Evolutionary conservation across 768 basidiomycete genomes (phyloP).

Genomic region (Auriculariales sp.): DNA sequence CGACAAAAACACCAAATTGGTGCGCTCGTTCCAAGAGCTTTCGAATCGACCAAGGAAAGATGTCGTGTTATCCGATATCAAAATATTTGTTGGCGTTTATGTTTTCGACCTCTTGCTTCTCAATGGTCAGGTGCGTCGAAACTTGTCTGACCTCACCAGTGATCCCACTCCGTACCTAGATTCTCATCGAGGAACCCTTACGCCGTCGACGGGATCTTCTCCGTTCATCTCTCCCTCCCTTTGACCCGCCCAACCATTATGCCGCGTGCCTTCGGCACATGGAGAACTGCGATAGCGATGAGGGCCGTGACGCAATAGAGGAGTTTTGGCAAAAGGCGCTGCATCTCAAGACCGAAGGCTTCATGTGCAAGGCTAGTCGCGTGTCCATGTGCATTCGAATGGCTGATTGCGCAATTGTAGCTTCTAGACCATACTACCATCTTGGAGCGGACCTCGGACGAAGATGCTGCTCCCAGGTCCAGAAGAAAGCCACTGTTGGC

Average conservation of each 20-base stretch:
- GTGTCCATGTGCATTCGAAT: constrained; percentile 1
- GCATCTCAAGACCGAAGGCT: constrained; percentile 72
- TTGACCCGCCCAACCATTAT: constrained; percentile 26
- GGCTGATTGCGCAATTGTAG: constrained; percentile 20
- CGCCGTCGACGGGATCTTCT: constrained; percentile 55
- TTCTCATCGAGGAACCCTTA: constrained; percentile 53
- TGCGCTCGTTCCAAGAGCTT: constrained; percentile 76
- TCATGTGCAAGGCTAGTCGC: constrained; percentile 71
- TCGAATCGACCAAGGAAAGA: constrained; percentile 76
- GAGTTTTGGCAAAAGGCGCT: constrained; percentile 66
- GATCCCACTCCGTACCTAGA: constrained; percentile 23
- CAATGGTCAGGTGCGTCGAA: constrained; percentile 51
- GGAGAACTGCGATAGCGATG: constrained; percentile 49
- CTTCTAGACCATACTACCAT: constrained; percentile 45
- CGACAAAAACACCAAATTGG: constrained; percentile 41
- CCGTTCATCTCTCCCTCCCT: constrained; percentile 43
- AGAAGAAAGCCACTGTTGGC: constrained; percentile 61
- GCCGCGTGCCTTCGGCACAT: constrained; percentile 61
- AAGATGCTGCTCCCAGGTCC: constrained; percentile 15
- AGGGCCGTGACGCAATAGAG: constrained; percentile 47
- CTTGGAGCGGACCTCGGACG: too few relatives aligned
- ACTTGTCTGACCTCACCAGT: constrained; percentile 3
- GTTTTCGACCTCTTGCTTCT: constrained; percentile 84
- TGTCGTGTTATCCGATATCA: constrained; percentile 59
- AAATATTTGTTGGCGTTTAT: constrained; percentile 68